Evolutionary conservation across 2,329 filamentous ascomycete species (phyloP).

Genomic region (Curvularia spicifera): DNA sequence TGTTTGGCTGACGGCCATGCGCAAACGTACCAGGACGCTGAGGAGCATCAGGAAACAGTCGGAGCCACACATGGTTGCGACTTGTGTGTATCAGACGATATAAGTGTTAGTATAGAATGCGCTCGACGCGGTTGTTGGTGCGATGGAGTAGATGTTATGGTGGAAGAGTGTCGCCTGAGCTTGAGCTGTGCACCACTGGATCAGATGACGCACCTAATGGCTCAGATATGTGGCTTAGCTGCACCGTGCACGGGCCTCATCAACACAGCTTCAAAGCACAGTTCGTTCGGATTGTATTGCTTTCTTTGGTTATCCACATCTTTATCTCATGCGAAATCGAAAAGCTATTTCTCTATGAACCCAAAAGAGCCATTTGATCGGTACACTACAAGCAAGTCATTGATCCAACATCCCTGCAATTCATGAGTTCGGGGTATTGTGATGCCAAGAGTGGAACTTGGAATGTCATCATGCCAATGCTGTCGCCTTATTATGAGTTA

Average conservation of each 20-base stretch:
- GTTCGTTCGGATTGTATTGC: background rate
- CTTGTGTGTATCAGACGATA: conserved; percentile 2
- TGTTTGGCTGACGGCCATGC: conserved; percentile 19
- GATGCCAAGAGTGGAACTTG: background rate
- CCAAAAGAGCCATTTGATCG: background rate
- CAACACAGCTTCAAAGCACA: background rate
- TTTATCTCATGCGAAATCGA: background rate
- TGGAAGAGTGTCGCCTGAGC: conserved; percentile 17
- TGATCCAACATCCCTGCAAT: background rate
- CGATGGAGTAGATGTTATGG: conserved; percentile 9
- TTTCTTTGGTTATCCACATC: background rate
- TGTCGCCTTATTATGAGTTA: background rate
- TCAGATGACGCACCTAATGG: conserved; percentile 21
- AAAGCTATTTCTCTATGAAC: background rate
- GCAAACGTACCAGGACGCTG: conserved; percentile 62
- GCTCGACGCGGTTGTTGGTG: background rate
- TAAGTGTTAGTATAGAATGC: background rate
- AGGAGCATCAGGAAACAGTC: conserved; percentile 67
- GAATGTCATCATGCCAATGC: background rate
- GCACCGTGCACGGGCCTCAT: background rate
- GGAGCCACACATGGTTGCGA: conserved; percentile 61
- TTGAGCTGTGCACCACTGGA: conserved; percentile 6
- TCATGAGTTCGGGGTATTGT: background rate
- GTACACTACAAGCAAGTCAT: background rate
- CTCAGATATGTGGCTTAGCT: conserved; percentile 13